A percentile compares a stretch with the other conserved stretches of the same genome.
These are phyloP conservation scores for Didymella lethalis DNA, from an alignment of 2,329 filamentous ascomycete genomes.

Conservation along the genomic window DNA sequence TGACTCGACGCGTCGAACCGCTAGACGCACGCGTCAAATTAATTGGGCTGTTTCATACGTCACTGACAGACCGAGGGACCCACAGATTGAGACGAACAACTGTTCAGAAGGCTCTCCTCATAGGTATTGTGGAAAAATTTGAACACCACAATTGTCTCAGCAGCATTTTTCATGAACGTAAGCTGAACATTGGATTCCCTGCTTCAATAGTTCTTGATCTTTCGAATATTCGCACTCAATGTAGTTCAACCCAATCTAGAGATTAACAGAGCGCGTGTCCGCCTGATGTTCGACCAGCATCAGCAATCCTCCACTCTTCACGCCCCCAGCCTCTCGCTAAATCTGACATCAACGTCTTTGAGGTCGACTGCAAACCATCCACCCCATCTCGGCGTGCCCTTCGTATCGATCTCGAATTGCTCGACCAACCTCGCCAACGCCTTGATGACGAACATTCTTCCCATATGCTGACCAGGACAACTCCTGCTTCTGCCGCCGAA, in stretches of 20 bases:
- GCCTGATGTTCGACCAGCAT: neutral
- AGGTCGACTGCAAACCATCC: neutral
- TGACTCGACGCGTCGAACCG: constrained; percentile 12
- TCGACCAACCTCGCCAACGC: neutral
- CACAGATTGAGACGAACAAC: neutral
- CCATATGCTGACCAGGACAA: neutral
- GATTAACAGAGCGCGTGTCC: neutral
- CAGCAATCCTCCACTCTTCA: neutral
- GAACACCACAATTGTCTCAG: too few species aligned
- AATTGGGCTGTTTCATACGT: neutral
- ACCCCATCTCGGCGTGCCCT: neutral
- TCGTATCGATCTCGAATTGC: neutral
- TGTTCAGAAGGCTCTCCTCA: neutral
- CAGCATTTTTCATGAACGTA: too few species aligned
- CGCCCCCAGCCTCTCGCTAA: neutral
- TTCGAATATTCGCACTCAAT: too few species aligned
- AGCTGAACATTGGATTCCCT: too few species aligned
- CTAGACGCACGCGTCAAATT: constrained; percentile 2
- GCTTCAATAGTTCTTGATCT: too few species aligned
- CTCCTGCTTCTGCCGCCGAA: neutral
- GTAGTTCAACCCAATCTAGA: neutral
- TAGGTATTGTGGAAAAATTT: neutral
- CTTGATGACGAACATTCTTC: neutral
- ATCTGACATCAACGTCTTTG: neutral
- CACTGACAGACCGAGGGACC: neutral